Conservation (phyloP, 2,329 filamentous ascomycete genomes). For the Pseudopithomyces maydicus region DNA sequence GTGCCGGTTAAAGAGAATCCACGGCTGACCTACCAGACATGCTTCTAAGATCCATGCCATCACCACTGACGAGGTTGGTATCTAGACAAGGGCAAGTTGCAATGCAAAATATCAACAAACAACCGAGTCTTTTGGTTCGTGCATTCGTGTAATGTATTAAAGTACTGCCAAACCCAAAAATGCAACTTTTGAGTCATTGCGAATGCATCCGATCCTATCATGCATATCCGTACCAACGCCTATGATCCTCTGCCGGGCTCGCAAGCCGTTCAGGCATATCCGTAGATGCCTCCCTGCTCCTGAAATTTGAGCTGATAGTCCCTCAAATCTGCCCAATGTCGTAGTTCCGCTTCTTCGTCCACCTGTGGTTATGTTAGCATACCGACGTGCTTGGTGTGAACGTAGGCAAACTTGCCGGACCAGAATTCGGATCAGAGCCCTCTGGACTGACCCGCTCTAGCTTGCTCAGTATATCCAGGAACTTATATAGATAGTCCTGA, state of each 20-base stretch:
- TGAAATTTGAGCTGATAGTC: constrained; percentile 78
- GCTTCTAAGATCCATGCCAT: constrained; percentile 6
- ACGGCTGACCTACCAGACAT: too few species aligned
- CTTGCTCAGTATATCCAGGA: constrained; percentile 75
- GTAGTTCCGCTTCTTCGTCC: constrained; percentile 76
- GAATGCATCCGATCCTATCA: not conserved
- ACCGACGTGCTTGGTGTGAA: constrained; percentile 1
- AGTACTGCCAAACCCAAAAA: too few species aligned
- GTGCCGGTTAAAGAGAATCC: too few species aligned
- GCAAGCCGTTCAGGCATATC: constrained; percentile 27
- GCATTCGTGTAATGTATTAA: too few species aligned
- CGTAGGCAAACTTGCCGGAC: constrained; percentile 4
- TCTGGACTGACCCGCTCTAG: constrained; percentile 68
- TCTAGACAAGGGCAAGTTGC: constrained; percentile 4
- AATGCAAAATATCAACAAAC: constrained; percentile 16
- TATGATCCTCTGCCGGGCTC: not conserved
- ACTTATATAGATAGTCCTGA: constrained; percentile 72
- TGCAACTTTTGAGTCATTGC: too few species aligned
- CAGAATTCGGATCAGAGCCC: constrained; percentile 35
- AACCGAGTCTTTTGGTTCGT: too few species aligned
- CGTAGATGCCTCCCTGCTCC: constrained; percentile 64
- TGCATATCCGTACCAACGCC: not conserved
- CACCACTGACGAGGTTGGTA: not conserved
- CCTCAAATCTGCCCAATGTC: constrained; percentile 77
- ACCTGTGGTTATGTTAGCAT: constrained; percentile 23